Evolutionary conservation across 2,329 filamentous ascomycete species (phyloP).

Genomic region (Sclerotinia sclerotiorum): DNA sequence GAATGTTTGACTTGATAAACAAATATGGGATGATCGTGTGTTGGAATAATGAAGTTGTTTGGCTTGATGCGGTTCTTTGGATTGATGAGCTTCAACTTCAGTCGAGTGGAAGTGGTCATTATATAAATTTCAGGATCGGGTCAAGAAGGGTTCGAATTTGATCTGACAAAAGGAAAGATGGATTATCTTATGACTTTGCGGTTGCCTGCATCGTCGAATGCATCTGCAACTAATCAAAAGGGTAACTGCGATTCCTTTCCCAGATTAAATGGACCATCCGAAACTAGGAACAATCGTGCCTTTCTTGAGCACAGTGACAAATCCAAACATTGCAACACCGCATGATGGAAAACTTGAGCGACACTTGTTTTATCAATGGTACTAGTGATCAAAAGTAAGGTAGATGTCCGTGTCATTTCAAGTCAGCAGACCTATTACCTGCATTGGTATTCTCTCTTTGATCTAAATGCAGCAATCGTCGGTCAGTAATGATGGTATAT

Average conservation of each 20-base stretch:
- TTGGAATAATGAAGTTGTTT: background rate
- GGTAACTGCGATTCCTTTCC: slow-evolving; percentile 2
- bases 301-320: background rate
- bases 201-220: slow-evolving; percentile 8
- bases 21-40: background rate
- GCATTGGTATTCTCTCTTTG: background rate
- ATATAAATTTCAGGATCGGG: slow-evolving; percentile 10
- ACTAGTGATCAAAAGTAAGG: slow-evolving; percentile 16
- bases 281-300: slow-evolving; percentile 6
- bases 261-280: background rate
- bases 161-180: slow-evolving; percentile 2
- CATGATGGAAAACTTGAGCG: background rate
- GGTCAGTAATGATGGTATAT: slow-evolving; percentile 1
- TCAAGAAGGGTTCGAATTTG: background rate
- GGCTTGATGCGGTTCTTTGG: slow-evolving; percentile 9
- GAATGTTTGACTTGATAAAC: background rate
- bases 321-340: background rate
- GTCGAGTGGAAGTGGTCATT: slow-evolving; percentile 7
- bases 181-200: background rate
- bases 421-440: slow-evolving; percentile 11
- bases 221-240: slow-evolving; percentile 16
- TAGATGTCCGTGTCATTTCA: slow-evolving; percentile 13
- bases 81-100: slow-evolving; percentile 6
- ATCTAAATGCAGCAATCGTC: background rate
- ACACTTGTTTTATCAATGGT: background rate